Evolutionary conservation across 23 red algal genomes (phyloP), one percentile per base, ranked within the genome.

Genomic region (Chondrus crispus): DNA sequence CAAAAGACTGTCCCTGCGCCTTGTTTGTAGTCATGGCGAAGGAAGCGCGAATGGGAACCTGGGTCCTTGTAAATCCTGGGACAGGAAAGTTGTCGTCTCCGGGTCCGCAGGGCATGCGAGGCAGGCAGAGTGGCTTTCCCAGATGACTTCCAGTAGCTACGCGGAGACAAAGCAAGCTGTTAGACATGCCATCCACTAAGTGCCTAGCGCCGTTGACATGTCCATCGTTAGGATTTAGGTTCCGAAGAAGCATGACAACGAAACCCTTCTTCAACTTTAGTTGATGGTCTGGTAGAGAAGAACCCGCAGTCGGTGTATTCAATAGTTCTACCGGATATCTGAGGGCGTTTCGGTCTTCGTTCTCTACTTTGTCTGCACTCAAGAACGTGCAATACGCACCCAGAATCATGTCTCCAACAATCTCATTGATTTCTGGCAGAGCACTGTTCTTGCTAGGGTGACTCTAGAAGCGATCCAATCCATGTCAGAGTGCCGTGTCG

Each of bases 311-410:
- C 7, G 1, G 1, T 10, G 19, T 46, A 44, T 77, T 77, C 26
- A 77, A 37, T 37, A 77, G 24, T 46, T 77, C 71, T 10, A 77
- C 71, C n/a, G 0, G 71, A 20, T 77, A 2, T 47, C 71, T 26
- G 19, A 2, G 71, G 7, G 8, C 20, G 44, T 77, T 2, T 38
- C 38, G 1, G 8, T 77, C 1, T 38, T 42, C 71, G 38, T 77
- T 77, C 10, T 77, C 71, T n/a, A 77, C 44, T 20, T 77, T 47
- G 71, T 77, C 71, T 10, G 71, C 71, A 44, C 44, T 77, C 11
- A 47, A 7, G 22, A 35, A 77, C 71, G 7, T 8, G 6, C 60
- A 6, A n/a, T 13, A 66, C 8, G 60, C 18, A 32, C 71, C 71
- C 0, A 1, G 71, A 14, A 77, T 77, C 26, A 77, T 47, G 2